Conservation (phyloP, 371 early-diverging fungal genomes). For the Globomyces sp. region DNA sequence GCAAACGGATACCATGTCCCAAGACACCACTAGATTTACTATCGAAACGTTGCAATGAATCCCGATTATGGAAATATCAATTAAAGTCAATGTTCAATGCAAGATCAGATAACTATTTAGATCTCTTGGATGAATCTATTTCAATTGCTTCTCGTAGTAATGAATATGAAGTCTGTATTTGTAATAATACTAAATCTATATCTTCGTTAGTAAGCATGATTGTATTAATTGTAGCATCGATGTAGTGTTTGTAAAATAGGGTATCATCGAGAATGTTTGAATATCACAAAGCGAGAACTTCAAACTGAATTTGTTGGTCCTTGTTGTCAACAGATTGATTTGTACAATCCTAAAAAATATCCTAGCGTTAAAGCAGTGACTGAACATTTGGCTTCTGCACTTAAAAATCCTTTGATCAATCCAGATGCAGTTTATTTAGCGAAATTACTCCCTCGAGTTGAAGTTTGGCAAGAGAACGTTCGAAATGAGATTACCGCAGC, state of each 20-base stretch:
- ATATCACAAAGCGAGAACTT: neutral
- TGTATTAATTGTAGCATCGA: neutral
- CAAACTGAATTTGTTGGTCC: neutral
- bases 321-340: neutral
- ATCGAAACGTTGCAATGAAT: slow-evolving; percentile 26
- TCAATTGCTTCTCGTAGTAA: neutral
- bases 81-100: neutral
- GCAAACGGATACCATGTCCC: too few relatives aligned
- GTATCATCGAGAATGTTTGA: neutral
- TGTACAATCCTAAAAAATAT: neutral
- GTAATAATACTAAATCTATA: too few relatives aligned
- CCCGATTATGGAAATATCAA: slow-evolving; percentile 12
- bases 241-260: neutral
- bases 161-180: neutral
- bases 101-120: neutral
- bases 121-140: neutral
- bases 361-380: too few relatives aligned
- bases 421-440: too few relatives aligned
- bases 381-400: too few relatives aligned
- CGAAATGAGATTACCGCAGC: too few relatives aligned
- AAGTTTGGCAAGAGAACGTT: too few relatives aligned
- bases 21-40: too few relatives aligned
- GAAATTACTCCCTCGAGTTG: too few relatives aligned
- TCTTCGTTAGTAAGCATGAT: too few relatives aligned
- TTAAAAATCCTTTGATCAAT: too few relatives aligned